Evolutionary conservation across 2,329 filamentous ascomycete species (phyloP).

Genomic region (Fusarium sp.): DNA sequence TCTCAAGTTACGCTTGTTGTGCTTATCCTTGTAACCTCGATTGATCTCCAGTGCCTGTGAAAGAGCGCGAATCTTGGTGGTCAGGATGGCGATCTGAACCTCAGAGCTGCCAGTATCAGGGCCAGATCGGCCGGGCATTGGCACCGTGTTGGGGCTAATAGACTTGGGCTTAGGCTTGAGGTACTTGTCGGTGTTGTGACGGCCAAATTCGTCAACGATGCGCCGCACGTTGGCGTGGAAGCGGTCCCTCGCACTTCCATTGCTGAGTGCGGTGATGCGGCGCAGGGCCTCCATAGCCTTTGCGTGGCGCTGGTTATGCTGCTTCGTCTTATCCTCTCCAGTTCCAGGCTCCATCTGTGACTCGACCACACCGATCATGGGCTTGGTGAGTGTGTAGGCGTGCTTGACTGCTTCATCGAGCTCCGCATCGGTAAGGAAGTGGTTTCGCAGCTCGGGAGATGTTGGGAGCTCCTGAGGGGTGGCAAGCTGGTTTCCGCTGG

Average conservation of each 20-base stretch:
- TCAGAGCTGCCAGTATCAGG: constrained; percentile 95
- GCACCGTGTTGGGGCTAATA: constrained; percentile 58
- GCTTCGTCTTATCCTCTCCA: constrained; percentile 55
- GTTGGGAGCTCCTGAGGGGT: constrained; percentile 62
- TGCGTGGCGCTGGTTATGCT: constrained; percentile 71
- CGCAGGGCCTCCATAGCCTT: constrained; percentile 82
- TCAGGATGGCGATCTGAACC: constrained; percentile 97
- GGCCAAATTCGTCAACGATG: constrained; percentile 89
- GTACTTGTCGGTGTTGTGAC: constrained; percentile 85
- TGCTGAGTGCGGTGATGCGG: constrained; percentile 83
- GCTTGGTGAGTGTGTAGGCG: constrained; percentile 78
- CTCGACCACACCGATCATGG: constrained; percentile 59
- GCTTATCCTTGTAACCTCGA: constrained; percentile 85
- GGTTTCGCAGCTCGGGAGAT: constrained; percentile 75
- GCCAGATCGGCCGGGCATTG: constrained; percentile 75
- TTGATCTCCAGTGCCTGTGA: constrained; percentile 78
- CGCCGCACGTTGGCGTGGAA: constrained; percentile 86
- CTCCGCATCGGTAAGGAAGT: constrained; percentile 79
- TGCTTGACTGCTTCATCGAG: constrained; percentile 76
- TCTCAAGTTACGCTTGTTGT: constrained; percentile 92
- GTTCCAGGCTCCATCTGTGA: constrained; percentile 59
- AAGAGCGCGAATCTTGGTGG: constrained; percentile 89
- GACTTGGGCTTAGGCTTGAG: constrained; percentile 75
- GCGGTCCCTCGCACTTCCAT: constrained; percentile 83
- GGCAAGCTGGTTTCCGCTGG: constrained; percentile 59